Evolutionary conservation across 2,329 filamentous ascomycete species (phyloP).

Genomic region (Calonectria hongkongensis): DNA sequence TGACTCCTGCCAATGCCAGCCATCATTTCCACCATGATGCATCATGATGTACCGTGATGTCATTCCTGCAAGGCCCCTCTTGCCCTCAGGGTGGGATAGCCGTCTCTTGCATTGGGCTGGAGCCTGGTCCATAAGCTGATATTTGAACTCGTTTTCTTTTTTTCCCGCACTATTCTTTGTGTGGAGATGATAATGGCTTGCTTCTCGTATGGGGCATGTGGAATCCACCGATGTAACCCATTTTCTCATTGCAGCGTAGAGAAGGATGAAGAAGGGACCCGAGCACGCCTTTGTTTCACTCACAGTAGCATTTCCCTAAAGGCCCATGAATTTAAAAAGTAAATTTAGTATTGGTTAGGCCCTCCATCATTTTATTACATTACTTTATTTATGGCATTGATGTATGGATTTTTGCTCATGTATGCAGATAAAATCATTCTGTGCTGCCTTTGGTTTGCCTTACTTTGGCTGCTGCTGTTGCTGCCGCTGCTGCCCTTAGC

Average conservation of each 20-base stretch:
- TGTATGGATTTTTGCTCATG: background rate
- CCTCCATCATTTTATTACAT: background rate
- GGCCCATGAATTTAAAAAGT: background rate
- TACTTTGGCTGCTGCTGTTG: too few relatives aligned
- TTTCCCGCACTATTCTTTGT: background rate
- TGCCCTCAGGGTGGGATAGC: background rate
- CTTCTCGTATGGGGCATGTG: background rate
- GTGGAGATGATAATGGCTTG: slow-evolving; percentile 13
- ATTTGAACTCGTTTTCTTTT: slow-evolving; percentile 13
- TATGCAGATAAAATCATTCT: background rate
- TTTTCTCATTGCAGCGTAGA: background rate
- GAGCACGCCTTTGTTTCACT: background rate
- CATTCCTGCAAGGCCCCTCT: slow-evolving; percentile 13
- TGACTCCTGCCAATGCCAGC: background rate
- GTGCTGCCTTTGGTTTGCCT: background rate
- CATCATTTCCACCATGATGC: slow-evolving; percentile 22
- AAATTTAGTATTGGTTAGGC: background rate
- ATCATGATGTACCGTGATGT: slow-evolving; percentile 22
- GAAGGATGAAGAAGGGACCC: slow-evolving; percentile 1
- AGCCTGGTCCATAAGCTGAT: slow-evolving; percentile 20
- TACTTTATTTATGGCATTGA: slow-evolving; percentile 10
- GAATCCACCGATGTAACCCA: slow-evolving; percentile 7
- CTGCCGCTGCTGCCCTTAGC: background rate
- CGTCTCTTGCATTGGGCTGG: background rate
- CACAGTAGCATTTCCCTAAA: background rate